These are phyloP conservation scores for Neofusicoccum kwambonambiense DNA, from an alignment of 2,329 filamentous ascomycete genomes.

Conservation along the genomic window DNA sequence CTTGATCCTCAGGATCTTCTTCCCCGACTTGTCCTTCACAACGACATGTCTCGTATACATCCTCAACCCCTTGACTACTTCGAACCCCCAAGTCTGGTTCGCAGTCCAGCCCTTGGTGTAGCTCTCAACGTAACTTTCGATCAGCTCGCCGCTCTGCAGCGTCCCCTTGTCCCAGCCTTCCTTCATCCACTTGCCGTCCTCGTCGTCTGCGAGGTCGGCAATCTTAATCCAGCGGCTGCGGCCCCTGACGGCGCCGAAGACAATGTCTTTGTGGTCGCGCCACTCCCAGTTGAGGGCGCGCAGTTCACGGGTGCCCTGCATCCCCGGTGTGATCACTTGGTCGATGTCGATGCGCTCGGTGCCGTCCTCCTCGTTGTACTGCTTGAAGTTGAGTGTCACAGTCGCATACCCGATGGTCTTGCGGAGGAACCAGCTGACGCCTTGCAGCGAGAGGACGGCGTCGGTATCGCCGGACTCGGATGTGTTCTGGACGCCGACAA, in stretches of 20 bases:
- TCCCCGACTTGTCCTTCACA: constrained; percentile 31
- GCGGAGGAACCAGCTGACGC: constrained; percentile 63
- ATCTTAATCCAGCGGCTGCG: constrained; percentile 52
- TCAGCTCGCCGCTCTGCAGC: constrained; percentile 23
- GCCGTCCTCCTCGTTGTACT: constrained; percentile 41
- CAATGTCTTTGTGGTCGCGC: constrained; percentile 71
- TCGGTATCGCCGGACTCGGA: constrained; percentile 62
- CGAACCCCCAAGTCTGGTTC: constrained; percentile 35
- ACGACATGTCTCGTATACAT: constrained; percentile 33
- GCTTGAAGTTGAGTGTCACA: constrained; percentile 62
- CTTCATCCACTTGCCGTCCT: not conserved
- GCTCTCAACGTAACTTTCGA: constrained; percentile 36
- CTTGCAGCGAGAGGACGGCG: constrained; percentile 63
- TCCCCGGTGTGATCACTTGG: constrained; percentile 64
- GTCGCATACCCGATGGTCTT: constrained; percentile 69
- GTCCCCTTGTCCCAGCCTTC: constrained; percentile 30
- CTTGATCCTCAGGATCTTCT: not conserved
- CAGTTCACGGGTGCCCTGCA: constrained; percentile 64
- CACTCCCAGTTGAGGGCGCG: constrained; percentile 57
- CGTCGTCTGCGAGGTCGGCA: constrained; percentile 14
- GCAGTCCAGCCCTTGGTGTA: constrained; percentile 36
- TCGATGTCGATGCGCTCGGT: constrained; percentile 61
- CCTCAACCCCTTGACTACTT: constrained; percentile 31
- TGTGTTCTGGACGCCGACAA: too few relatives aligned
- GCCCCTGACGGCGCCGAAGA: constrained; percentile 73